Conservation (phyloP, 2,329 filamentous ascomycete species). For the Penicillium brasilianum region DNA sequence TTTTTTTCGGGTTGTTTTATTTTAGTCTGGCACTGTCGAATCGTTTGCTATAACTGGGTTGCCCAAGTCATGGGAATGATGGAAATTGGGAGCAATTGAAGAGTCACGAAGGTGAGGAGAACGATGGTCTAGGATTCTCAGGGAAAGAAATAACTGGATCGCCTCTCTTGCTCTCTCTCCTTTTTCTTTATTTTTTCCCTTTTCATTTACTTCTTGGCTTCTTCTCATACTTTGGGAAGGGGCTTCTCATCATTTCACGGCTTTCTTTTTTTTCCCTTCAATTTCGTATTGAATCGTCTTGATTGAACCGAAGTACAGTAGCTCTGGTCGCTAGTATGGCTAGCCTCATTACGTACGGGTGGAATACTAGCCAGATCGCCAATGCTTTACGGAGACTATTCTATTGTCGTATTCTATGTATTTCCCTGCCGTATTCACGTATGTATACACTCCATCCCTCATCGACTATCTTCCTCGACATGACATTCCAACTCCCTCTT, state of each 20-base stretch:
- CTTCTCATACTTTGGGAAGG: not conserved
- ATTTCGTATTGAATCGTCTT: not conserved
- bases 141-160: not conserved
- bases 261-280: not conserved
- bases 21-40: not conserved
- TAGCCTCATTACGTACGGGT: conserved; percentile 1
- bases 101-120: not conserved
- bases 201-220: not conserved
- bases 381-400: not conserved
- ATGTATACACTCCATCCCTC: not conserved
- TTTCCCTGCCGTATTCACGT: too few species aligned
- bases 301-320: not conserved
- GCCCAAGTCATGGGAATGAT: not conserved
- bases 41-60: not conserved
- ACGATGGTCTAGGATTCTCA: not conserved
- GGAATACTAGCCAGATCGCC: not conserved
- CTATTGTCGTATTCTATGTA: not conserved
- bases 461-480: not conserved
- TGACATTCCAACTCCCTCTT: not conserved
- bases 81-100: not conserved
- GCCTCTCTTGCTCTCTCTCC: not conserved
- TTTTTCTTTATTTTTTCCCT: not conserved
- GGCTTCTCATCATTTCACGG: conserved; percentile 2
- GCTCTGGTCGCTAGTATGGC: not conserved
- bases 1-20: not conserved